These are phyloP conservation scores for Curvularia spicifera DNA, from an alignment of 2,329 filamentous ascomycete genomes.

Conservation along the genomic window DNA sequence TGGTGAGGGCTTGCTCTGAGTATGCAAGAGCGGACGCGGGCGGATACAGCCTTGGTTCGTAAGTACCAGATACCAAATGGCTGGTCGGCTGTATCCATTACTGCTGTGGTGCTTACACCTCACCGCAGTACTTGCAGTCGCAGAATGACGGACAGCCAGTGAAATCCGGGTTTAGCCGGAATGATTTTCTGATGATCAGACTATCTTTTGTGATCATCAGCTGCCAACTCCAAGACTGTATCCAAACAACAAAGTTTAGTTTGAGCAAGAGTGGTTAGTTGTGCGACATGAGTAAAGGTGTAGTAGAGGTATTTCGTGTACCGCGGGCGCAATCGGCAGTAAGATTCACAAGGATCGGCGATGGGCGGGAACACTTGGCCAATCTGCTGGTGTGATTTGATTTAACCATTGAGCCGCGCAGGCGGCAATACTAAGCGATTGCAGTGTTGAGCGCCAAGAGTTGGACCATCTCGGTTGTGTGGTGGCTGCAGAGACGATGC, in stretches of 20 bases:
- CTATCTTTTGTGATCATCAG: neutral
- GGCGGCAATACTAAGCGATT: constrained; percentile 21
- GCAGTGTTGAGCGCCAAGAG: constrained; percentile 6
- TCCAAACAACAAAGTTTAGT: neutral
- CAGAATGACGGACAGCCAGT: constrained; percentile 5
- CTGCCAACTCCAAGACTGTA: neutral
- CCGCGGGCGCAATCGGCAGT: neutral
- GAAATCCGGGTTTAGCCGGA: constrained; percentile 6
- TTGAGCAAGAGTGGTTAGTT: neutral
- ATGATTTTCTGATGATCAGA: neutral
- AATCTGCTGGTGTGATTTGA: neutral
- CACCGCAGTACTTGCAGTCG: neutral
- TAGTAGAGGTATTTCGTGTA: neutral
- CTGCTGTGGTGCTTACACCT: neutral
- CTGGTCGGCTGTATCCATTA: neutral
- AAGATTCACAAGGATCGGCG: neutral
- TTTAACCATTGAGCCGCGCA: constrained; percentile 16
- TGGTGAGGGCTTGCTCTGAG: neutral
- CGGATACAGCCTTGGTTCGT: neutral
- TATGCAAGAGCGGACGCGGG: neutral
- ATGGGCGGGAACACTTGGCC: neutral
- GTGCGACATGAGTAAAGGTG: neutral
- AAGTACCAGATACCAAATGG: neutral
- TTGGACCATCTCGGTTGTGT: constrained; percentile 1
- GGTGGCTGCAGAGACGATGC: neutral